Percentiles rank a stretch among this genome's conserved stretches.
These are phyloP conservation scores for Monosporozyma unispora DNA, from an alignment of 805 yeast species.

Conservation along the genomic window DNA sequence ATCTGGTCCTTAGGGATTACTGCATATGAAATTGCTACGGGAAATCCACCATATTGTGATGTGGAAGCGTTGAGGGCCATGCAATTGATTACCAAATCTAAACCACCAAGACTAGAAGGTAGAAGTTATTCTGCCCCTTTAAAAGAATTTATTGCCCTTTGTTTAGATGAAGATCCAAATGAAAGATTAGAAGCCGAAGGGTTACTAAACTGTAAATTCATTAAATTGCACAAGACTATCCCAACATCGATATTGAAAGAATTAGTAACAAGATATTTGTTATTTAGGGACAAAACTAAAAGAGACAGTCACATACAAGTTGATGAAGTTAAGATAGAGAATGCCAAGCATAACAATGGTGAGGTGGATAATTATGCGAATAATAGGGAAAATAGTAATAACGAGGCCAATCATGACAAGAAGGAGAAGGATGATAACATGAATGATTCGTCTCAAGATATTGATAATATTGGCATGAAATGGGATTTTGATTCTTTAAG, in stretches of 20 bases:
- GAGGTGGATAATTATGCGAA: slow-evolving; percentile 1
- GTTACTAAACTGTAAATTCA: slow-evolving; percentile 61
- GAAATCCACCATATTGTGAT: slow-evolving; percentile 95
- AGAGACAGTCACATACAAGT: slow-evolving; percentile 37
- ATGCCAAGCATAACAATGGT: slow-evolving; percentile 23
- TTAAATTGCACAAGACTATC: slow-evolving; percentile 49
- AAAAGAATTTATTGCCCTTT: slow-evolving; percentile 83
- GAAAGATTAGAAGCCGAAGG: slow-evolving; percentile 87
- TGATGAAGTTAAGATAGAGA: slow-evolving; percentile 46
- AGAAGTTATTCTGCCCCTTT: slow-evolving; percentile 63
- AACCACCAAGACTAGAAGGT: slow-evolving; percentile 94
- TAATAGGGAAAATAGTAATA: background rate
- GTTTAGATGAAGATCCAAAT: slow-evolving; percentile 88
- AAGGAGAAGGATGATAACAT: slow-evolving; percentile 3
- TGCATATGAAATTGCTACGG: slow-evolving; percentile 87
- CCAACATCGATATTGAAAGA: slow-evolving; percentile 61
- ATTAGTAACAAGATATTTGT: slow-evolving; percentile 58
- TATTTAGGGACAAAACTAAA: slow-evolving; percentile 65
- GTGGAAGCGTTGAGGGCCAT: slow-evolving; percentile 91
- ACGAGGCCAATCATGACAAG: slow-evolving; percentile 1
- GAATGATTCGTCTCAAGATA: slow-evolving; percentile 7
- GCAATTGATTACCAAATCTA: slow-evolving; percentile 84
- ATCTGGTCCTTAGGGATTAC: slow-evolving; percentile 97
- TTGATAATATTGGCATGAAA: slow-evolving; percentile 41
- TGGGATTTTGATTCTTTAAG: slow-evolving; percentile 89